Evolutionary conservation across 2,329 filamentous ascomycete species (phyloP), one percentile per base, ranked within the genome.

Genomic region (Didymella segeticola): DNA sequence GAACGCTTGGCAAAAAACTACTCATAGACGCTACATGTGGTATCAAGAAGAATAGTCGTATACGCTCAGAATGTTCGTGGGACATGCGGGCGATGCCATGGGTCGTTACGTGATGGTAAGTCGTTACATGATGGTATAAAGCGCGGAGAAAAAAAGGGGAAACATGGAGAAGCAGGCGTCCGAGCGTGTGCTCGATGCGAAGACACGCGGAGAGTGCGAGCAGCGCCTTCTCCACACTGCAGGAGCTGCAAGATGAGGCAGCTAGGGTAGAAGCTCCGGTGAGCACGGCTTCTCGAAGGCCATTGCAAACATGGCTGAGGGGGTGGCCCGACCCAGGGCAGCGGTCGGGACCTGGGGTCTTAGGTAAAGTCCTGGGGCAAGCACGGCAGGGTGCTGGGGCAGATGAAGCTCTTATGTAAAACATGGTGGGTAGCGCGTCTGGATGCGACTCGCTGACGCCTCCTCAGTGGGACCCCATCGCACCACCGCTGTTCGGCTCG

Each of bases 401-500:
- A 36, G 19, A 11, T 22, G 33, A 20, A 12, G 17, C 10, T 20
- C 3, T 36, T 36, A 36, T 20, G 33, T 36, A 36, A 36, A 27
- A 34, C 34, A 41, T 41, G n/a, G 38, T 19, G 22, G 12, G 27
- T 36, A 49, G 45, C 34, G 45, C 29, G 27, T n/a, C n/a, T n/a
- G n/a, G n/a, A n/a, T n/a, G n/a, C n/a, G n/a, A n/a, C n/a, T n/a
- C n/a, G n/a, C n/a, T n/a, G n/a, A n/a, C 33, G 34, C 27, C 22
- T 29, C 19, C 43, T 53, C 37, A 53, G 49, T 47, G 49, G 43
- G 37, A 22, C 27, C 45, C 34, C 46, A 49, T 34, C 20, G 46
- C 42, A 29, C 41, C 47, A 38, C 19, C 34, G 2, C 34, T n/a
- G 20, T 42, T 51, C 36, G 53, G 53, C 39, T 74, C 71, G 14